Evolutionary conservation across 2,329 filamentous ascomycete species (phyloP).

Genomic region (Botrytis cinerea): DNA sequence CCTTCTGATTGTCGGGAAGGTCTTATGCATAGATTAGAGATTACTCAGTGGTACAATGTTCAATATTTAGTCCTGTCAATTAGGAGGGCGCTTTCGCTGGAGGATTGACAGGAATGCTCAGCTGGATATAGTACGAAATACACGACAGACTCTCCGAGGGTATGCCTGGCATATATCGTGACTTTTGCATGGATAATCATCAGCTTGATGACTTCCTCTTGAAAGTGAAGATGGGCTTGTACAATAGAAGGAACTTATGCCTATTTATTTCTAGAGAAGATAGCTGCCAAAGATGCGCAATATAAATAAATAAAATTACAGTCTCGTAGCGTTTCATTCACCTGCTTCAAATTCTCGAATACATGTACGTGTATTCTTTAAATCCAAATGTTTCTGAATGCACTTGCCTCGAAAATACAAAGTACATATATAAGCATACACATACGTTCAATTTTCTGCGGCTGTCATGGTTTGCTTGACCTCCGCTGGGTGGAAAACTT

Average conservation of each 20-base stretch:
- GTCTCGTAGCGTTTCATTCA: too few species aligned
- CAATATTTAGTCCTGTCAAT: slow-evolving; percentile 3
- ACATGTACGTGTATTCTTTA: not conserved
- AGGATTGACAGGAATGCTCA: slow-evolving; percentile 11
- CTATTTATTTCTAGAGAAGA: not conserved
- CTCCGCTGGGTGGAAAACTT: too few species aligned
- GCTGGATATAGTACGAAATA: not conserved
- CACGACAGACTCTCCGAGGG: not conserved
- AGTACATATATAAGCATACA: not conserved
- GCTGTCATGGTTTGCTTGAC: not conserved
- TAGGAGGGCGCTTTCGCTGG: not conserved
- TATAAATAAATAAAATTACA: too few species aligned
- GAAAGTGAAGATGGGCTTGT: not conserved
- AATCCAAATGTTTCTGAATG: not conserved
- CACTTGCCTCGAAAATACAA: not conserved
- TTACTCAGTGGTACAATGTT: slow-evolving; percentile 5
- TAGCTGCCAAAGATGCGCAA: not conserved
- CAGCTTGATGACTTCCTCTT: not conserved
- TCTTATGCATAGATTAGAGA: slow-evolving; percentile 13
- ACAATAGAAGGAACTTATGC: not conserved
- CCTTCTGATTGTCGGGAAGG: slow-evolving; percentile 4
- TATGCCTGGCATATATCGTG: slow-evolving; percentile 4
- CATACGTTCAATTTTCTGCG: not conserved
- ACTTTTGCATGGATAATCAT: not conserved
- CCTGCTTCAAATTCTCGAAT: not conserved